Evolutionary conservation across 139 green algal genomes (phyloP), one percentile per base, ranked within the genome.

Genomic region (Marvania coccoides): DNA sequence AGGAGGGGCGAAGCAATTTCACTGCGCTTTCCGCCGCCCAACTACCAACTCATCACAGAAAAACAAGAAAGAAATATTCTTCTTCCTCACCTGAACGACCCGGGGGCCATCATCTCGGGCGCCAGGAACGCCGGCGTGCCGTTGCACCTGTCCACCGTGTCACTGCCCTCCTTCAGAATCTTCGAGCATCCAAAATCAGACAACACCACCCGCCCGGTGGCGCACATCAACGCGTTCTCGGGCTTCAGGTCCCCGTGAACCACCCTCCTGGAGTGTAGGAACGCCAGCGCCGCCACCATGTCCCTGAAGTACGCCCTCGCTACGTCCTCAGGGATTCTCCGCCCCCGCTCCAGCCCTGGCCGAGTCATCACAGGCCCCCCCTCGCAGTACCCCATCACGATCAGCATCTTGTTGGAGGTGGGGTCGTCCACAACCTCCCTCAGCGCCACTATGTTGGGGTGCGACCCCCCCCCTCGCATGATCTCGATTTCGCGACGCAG

Each of bases 211-310:
- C 78, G 69, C 3, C 80, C 82, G 12, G 65, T 60, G 0, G 78
- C 79, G 4, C 69, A 76, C 69, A 94, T 82, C 34, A 94, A 70
- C 31, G 90, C 79, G 64, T 95, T 95, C 70, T 92, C 87, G 0
- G 87, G 87, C 79, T 95, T 94, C 7, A 95, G 63, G 74, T 95
- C 88, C 2, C 88, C 84, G 62, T 95, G 88, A 33, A 94, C 81
- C 36, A 95, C 78, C 42, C 82, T 77, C 53, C 87, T 75, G 72
- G 58, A 67, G 74, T 95, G 89, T 47, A 95, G 66, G 70, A 91
- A 90, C 59, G 87, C 80, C 36, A 94, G 72, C 0, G 79, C 85
- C 82, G 19, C 26, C 33, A 61, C 35, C 78, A 94, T 91, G 71
- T 92, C 84, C 12, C 81, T 60, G 67, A 93, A 90, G 71, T 89